Evolutionary conservation across 2,329 filamentous ascomycete species (phyloP), one percentile per base, ranked within the genome.

Genomic region (Chaetothyriales sp.): DNA sequence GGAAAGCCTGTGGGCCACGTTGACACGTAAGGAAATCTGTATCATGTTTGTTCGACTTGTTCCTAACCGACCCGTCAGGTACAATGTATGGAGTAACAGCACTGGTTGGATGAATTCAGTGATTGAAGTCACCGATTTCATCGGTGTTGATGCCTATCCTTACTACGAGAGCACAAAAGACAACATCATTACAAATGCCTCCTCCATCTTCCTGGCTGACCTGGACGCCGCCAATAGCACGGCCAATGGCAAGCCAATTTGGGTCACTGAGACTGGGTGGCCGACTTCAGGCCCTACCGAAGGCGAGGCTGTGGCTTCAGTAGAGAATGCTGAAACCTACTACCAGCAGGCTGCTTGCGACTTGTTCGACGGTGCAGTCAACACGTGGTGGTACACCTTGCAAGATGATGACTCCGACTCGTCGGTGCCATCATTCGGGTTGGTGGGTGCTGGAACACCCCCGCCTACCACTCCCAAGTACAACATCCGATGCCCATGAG

Each of bases 121-220:
- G 54, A 80, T 87, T 54, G 73, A 81, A 8, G 79, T 77, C 43
- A 70, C 76, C 56, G 88, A 94, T 73, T 94, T 81, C 76, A 68
- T 94, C 54, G 89, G 89, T 59, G 80, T 90, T 66, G 87, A 94
- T 65, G 84, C 82, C 18, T 94, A 92, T 67, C 77, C 86, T 18
- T 94, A 89, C 76, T 94, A 83, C 72, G 80, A 94, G 72, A 76
- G 75, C 61, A 83, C 80, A 54, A 58, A 62, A 43, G 49, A 45
- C 20, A 62, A 62, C 56, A 69, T 68, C 61, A 82, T 94, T 62
- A 73, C 72, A 1, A 74, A 81, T 56, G 82, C 76, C 61, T 77
- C 79, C 63, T 61, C 67, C 18, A 78, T 89, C 48, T 92, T 94
- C 73, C 73, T 82, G 63, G 73, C 77, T 13, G 82, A 86, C 15